These are phyloP conservation scores for Triticum urartu DNA, from an alignment of 176 grass and related monocot genomes.

Conservation along the genomic window DNA sequence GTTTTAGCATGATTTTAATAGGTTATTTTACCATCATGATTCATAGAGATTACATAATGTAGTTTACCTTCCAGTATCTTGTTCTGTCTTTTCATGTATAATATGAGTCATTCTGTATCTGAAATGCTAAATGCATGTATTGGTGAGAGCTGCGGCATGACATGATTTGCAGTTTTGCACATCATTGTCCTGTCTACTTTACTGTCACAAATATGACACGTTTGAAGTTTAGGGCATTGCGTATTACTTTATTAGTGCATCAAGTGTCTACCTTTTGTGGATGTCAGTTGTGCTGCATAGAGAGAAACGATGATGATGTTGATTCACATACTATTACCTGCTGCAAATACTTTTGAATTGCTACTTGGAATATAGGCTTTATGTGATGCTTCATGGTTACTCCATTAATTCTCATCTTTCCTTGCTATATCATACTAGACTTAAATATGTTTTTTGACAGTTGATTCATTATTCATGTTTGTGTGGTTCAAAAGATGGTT, in stretches of 20 bases:
- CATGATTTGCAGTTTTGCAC: background rate
- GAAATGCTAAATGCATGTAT: background rate
- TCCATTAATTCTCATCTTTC: background rate
- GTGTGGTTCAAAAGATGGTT: background rate
- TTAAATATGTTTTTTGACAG: background rate
- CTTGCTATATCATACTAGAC: background rate
- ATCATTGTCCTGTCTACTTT: background rate
- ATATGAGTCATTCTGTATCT: background rate
- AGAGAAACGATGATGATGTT: constrained; percentile 11
- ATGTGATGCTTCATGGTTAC: background rate
- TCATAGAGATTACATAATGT: background rate
- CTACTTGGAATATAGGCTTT: background rate
- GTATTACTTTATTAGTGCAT: background rate
- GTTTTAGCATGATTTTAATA: constrained; percentile 13
- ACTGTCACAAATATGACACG: background rate
- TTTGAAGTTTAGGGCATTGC: background rate
- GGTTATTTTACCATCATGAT: background rate
- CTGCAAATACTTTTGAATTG: background rate
- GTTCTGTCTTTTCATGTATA: constrained; percentile 11
- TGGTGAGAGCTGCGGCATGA: background rate
- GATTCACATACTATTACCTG: background rate
- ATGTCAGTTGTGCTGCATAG: background rate
- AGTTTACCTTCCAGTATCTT: constrained; percentile 4
- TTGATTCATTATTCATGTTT: background rate
- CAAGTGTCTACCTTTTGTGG: constrained; percentile 18